Base-by-base conservation (phyloP, 2,329 filamentous ascomycete genomes). In the Huntiella abstrusa region DNA sequence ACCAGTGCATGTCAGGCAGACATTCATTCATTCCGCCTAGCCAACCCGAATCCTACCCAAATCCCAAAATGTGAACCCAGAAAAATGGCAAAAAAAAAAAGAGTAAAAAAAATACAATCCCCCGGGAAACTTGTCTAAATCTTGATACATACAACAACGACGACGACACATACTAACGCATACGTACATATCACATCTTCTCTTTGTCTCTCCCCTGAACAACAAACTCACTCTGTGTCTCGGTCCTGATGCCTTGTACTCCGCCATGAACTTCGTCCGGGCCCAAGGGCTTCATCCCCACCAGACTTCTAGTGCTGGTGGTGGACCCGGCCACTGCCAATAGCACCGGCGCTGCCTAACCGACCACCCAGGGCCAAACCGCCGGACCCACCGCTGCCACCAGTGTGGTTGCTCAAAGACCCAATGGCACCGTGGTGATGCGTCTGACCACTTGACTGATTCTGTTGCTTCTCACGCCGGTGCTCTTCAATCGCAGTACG, bases 401-500 rank as follows among this genome's bases (percentile, higher is more conserved):
- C 22, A 10, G 22, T 28, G 40, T 41, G 28, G 40, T n/a, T 41
- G 6, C 40, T 28, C 22, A 10, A 28, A 28, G 22, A 28, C 22
- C 15, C 33, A 39, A 17, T 37, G 11, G 64, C 64, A 48, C 65
- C 63, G 45, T 56, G 55, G 52, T 49, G 45, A 39, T 64, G 60
- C 15, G 47, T 45, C 8, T 41, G 38, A 8, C 39, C 35, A 12
- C 43, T 37, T 22, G 41, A 33, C 51, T 66, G 62, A 53, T 73
- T 69, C 48, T 63, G 62, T 13, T 67, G 71, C 64, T 93, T 93
- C 57, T 94, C 86, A 54, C 88, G 84, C 51, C 87, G 81, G 47
- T 84, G 83, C 62, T 94, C 85, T 57, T 95, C 87, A 52, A 94
- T 86, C 15, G 83, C 83, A 28, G 80, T 83, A 54, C 86, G 77